Conservation (phyloP, 768 basidiomycete genomes). For the Phylloporus rhodoxanthus region DNA sequence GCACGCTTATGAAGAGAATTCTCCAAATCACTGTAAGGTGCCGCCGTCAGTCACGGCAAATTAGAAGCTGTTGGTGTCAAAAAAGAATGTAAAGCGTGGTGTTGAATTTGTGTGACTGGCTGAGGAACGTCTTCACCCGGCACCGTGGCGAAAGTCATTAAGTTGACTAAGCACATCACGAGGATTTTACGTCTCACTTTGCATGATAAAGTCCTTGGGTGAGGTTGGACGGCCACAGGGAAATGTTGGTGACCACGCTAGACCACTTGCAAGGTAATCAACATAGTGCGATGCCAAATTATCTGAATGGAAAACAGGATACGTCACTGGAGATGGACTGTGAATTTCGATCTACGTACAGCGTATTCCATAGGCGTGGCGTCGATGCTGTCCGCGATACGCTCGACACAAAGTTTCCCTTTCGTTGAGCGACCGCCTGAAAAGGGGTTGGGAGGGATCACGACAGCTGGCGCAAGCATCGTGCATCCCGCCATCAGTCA, state of each 20-base stretch:
- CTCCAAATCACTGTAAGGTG: slow-evolving; percentile 35
- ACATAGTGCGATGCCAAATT: too few species aligned
- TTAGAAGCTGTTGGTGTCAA: slow-evolving; percentile 42
- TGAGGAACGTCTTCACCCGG: slow-evolving; percentile 38
- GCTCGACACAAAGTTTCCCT: slow-evolving; percentile 46
- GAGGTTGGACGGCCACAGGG: slow-evolving; percentile 47
- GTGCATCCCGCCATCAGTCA: slow-evolving; percentile 42
- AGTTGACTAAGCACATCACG: not conserved
- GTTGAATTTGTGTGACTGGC: slow-evolving; percentile 39
- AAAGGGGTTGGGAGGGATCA: slow-evolving; percentile 38
- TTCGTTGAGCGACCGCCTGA: slow-evolving; percentile 51
- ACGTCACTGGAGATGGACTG: too few species aligned
- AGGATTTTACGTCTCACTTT: slow-evolving; percentile 29
- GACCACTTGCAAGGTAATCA: slow-evolving; percentile 22
- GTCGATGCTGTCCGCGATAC: slow-evolving; percentile 35
- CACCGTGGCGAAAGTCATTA: slow-evolving; percentile 28
- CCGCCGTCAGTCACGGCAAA: slow-evolving; percentile 1
- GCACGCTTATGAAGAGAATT: slow-evolving; percentile 35
- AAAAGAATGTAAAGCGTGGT: slow-evolving; percentile 51
- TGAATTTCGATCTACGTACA: slow-evolving; percentile 24
- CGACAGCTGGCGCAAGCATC: slow-evolving; percentile 42
- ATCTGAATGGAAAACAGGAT: too few species aligned
- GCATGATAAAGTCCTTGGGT: slow-evolving; percentile 41
- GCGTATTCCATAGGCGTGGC: slow-evolving; percentile 48
- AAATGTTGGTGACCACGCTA: slow-evolving; percentile 42